phyloP scores from a whole-genome alignment of 306 rosid genomes.

The Trifolium fragiferum region DNA sequence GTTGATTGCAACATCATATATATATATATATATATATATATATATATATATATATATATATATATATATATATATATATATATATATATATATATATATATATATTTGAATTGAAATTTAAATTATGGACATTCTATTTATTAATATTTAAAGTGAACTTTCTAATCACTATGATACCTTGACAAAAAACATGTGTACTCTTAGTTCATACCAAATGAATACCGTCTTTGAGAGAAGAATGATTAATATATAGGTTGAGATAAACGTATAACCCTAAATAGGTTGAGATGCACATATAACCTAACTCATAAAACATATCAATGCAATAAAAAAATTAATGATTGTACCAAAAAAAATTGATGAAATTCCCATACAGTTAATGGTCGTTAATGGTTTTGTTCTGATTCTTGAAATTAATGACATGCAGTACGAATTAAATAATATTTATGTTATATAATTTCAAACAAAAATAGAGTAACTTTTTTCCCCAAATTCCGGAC shows the following conservation, averaged over 20 bases:
- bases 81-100: too few relatives aligned
- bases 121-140: too few relatives aligned
- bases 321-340: too few relatives aligned
- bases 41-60: too few relatives aligned
- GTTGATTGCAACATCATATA: too few relatives aligned
- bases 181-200: too few relatives aligned
- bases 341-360: not conserved
- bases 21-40: too few relatives aligned
- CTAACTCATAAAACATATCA: not conserved
- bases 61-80: too few relatives aligned
- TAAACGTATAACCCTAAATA: not conserved
- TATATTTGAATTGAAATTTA: too few relatives aligned
- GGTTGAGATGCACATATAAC: slow-evolving; percentile 12
- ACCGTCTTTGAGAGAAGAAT: not conserved
- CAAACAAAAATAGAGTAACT: slow-evolving; percentile 8
- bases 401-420: slow-evolving; percentile 20
- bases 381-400: slow-evolving; percentile 1
- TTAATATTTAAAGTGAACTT: too few relatives aligned
- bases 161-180: too few relatives aligned
- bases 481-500: slow-evolving; percentile 25
- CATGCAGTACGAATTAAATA: slow-evolving; percentile 17
- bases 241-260: not conserved
- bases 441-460: not conserved
- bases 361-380: slow-evolving; percentile 8
- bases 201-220: not conserved